Evolutionary conservation across 306 rosid genomes (phyloP), one percentile per base, ranked within the genome.

Genomic region (Inga leiocalycina): DNA sequence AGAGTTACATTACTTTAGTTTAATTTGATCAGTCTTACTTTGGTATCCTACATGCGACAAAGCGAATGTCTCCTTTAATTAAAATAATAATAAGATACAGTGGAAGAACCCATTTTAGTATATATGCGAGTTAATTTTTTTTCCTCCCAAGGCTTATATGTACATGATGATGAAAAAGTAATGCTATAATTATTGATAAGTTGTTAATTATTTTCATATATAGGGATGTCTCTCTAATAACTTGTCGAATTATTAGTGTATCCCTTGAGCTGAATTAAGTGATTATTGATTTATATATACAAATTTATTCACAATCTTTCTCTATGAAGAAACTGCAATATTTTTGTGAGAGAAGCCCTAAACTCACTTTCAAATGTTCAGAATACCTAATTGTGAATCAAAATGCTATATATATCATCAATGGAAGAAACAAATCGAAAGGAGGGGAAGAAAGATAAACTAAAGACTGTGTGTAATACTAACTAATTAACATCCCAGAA

Each of bases 1-100:
- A 86, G 46, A 35, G 76, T 32, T 35, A 65, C 79, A 56, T 45
- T 27, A 39, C 74, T 71, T 73, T 80, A 79, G 9, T 32, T 14
- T 61, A 44, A 71, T 45, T 74, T 72, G 19, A 52, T 52, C 59
- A 73, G 66, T 65, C 49, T 15, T 66, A 72, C 74, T 86, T 70
- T 56, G 37, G 56, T 43, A 49, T 22, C 62, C 82, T 78, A 80
- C 72, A 80, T 71, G 80, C 44, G 70, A 80, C 81, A 84, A 77
- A 72, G 45, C 10, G 66, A 72, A 46, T 87, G 80, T 56, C 79
- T 66, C 59, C 49, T 22, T 59, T 74, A 76, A 17, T 35, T 68
- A 68, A 68, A 16, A 37, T 16, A 68, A 68, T 59, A 56, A 0
- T 20, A 59, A 2, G 2, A 30, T 5, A 30, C 13, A 12, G 43